Evolutionary conservation across 2,329 filamentous ascomycete species (phyloP), one percentile per base, ranked within the genome.

Genomic region (Beauveria rudraprayagi): DNA sequence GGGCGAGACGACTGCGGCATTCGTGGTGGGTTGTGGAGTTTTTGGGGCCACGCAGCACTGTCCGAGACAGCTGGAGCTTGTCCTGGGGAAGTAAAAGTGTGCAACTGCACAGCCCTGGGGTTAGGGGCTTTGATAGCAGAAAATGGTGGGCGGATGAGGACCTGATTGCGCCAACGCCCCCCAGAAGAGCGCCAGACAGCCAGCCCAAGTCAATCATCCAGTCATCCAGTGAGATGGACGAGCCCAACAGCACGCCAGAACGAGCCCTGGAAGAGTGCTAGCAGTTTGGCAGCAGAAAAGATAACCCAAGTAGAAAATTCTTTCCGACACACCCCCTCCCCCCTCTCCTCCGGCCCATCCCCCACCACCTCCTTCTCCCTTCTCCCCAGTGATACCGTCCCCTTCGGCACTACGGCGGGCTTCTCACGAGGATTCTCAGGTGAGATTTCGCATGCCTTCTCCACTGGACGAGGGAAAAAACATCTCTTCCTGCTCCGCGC

Each of bases 321-420:
- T 56, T n/a, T 56, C 41, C 51, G 22, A 40, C 54, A 57, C 55
- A 4, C 55, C 43, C 41, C 41, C 54, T 48, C n/a, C 54, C 14
- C 26, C 19, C 37, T 19, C 16, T 55, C 37, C 40, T 22, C 37
- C n/a, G 24, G 44, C 47, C 30, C 10, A 37, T 58, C 56, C 56
- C 56, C 56, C 56, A 59, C 47, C 56, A 59, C 34, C 28, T 28
- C 22, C 22, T 28, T 40, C 17, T 22, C 30, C 19, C 34, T 26
- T n/a, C 22, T 30, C 55, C 55, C 44, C 30, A 48, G 22, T 34
- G 43, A 40, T 57, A 41, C 55, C 11, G 55, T 50, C 55, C 46
- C 55, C 47, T 59, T 59, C 47, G 56, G 56, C 56, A 59, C 47
- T 59, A 52, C 37, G 56, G 56, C 56, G 47, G 56, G 56, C 34